These are phyloP conservation scores for Cyberlindnera mrakii DNA, from an alignment of 805 yeast species.

Conservation along the genomic window DNA sequence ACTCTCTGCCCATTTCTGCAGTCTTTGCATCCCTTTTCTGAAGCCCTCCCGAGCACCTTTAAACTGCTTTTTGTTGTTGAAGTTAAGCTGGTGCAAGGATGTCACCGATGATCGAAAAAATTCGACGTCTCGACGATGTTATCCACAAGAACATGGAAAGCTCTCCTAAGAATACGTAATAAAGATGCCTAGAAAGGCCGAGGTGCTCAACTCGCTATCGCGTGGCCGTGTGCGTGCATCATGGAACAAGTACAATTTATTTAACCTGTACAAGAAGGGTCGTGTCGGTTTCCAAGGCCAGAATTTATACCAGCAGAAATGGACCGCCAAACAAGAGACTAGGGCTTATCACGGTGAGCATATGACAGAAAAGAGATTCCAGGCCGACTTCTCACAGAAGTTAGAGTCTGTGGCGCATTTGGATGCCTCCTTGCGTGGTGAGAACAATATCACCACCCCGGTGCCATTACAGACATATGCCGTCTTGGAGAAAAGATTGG, in stretches of 20 bases:
- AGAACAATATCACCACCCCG: constrained; percentile 59
- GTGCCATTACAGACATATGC: constrained; percentile 85
- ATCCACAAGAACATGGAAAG: not conserved
- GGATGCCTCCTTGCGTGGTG: constrained; percentile 71
- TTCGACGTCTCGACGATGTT: not conserved
- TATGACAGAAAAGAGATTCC: constrained; percentile 79
- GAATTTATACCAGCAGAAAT: constrained; percentile 87
- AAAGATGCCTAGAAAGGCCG: constrained; percentile 60
- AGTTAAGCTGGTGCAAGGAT: constrained; percentile 5
- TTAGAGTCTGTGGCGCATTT: constrained; percentile 84
- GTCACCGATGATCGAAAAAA: constrained; percentile 1
- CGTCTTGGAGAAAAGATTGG: constrained; percentile 80
- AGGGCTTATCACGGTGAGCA: constrained; percentile 96
- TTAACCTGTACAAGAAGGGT: constrained; percentile 77
- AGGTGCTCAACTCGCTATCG: constrained; percentile 47
- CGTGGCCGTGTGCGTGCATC: constrained; percentile 81
- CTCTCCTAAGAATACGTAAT: not conserved
- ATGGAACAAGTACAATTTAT: constrained; percentile 86
- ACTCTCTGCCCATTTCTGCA: constrained; percentile 22
- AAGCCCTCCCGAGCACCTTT: too few species aligned
- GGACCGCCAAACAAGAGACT: constrained; percentile 86
- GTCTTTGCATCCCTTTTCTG: too few species aligned
- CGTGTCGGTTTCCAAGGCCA: constrained; percentile 46
- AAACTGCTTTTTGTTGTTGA: too few species aligned
- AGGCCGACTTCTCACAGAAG: constrained; percentile 57